A percentile compares a stretch with the other conserved stretches of the same genome.
Conservation (phyloP, 768 basidiomycete species). For the Tricholoma hemisulphureum region DNA sequence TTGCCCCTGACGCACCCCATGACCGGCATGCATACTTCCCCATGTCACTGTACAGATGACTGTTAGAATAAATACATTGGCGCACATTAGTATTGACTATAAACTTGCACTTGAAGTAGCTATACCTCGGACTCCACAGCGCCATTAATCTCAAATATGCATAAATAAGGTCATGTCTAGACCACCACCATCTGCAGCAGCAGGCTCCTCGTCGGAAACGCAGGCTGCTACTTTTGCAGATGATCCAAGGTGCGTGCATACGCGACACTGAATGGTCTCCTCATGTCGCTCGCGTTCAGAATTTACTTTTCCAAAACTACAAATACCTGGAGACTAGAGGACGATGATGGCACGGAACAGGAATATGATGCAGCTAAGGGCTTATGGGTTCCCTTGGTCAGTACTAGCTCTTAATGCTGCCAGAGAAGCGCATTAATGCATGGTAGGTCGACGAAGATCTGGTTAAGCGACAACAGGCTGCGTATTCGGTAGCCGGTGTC, state of each 20-base stretch:
- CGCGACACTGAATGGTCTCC: slow-evolving; percentile 15
- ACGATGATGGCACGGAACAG: slow-evolving; percentile 85
- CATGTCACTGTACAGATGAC: slow-evolving; percentile 63
- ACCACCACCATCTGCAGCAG: slow-evolving; percentile 47
- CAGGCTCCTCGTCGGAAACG: slow-evolving; percentile 52
- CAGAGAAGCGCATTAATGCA: slow-evolving; percentile 6
- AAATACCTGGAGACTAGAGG: slow-evolving; percentile 85
- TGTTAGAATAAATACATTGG: neutral
- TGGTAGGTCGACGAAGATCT: slow-evolving; percentile 83
- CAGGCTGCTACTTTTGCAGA: slow-evolving; percentile 71
- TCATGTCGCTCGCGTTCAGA: slow-evolving; percentile 33
- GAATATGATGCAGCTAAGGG: slow-evolving; percentile 81
- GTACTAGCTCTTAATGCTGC: slow-evolving; percentile 20
- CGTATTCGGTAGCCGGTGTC: slow-evolving; percentile 88
- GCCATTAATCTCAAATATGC: slow-evolving; percentile 35
- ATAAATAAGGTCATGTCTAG: slow-evolving; percentile 45
- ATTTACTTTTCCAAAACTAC: slow-evolving; percentile 76
- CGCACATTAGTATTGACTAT: too few relatives aligned
- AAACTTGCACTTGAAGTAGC: too few relatives aligned
- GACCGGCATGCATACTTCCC: slow-evolving; percentile 82
- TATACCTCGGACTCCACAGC: too few relatives aligned
- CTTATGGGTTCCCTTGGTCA: slow-evolving; percentile 81
- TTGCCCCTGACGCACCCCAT: slow-evolving; percentile 78
- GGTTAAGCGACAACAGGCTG: slow-evolving; percentile 87
- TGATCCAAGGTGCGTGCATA: slow-evolving; percentile 60